Conservation (phyloP, 495 filamentous ascomycete species). For the Cladorrhinum samala region DNA sequence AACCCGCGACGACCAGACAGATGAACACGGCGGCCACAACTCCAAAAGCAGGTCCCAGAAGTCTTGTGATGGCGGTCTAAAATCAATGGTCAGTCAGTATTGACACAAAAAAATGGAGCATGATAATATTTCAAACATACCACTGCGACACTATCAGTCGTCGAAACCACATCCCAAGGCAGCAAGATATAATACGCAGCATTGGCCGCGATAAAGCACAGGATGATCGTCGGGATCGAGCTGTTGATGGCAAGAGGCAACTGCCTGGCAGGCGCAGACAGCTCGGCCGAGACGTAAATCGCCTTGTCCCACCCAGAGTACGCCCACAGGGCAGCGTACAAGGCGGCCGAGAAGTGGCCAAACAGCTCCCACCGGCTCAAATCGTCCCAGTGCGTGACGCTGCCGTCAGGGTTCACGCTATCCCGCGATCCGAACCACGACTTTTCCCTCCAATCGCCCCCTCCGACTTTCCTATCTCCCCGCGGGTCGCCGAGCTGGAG, state of each 20-base stretch:
- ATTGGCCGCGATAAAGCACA: conserved; percentile 50
- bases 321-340: conserved; percentile 53
- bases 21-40: conserved; percentile 44
- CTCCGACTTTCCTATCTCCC: conserved; percentile 31
- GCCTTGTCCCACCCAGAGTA: conserved; percentile 58
- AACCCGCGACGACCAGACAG: conserved; percentile 48
- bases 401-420: conserved; percentile 40
- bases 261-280: conserved; percentile 43
- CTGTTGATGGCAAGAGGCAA: conserved; percentile 52
- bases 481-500: conserved; percentile 31
- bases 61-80: conserved; percentile 47
- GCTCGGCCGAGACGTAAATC: conserved; percentile 50
- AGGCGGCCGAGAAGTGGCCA: conserved; percentile 46
- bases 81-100: neutral
- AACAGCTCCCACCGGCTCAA: conserved; percentile 44
- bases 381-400: conserved; percentile 41
- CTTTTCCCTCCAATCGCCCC: conserved; percentile 46
- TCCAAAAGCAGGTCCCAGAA: conserved; percentile 44
- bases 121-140: conserved; percentile 41
- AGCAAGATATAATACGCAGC: conserved; percentile 51
- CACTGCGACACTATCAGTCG: conserved; percentile 50
- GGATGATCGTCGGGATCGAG: conserved; percentile 47
- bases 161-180: conserved; percentile 47
- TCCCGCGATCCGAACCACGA: conserved; percentile 45
- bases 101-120: neutral